phyloP scores from a whole-genome alignment of 1,284 basidiomycete genomes.

The Papiliotrema flavescens region DNA sequence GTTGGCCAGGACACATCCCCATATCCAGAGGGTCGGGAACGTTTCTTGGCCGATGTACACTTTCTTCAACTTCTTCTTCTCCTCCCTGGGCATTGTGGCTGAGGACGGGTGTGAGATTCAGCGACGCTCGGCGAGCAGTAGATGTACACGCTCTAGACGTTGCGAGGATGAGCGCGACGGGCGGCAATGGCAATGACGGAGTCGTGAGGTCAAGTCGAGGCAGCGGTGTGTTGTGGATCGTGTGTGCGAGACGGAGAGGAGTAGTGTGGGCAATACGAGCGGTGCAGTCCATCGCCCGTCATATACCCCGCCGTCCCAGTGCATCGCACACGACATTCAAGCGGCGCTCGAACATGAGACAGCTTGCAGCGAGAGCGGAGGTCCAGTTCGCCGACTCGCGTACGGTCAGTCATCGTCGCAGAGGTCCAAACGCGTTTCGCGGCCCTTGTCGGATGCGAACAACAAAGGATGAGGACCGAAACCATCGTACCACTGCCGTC shows the following conservation, averaged over 20 bases:
- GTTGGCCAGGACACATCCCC: slow-evolving; percentile 3
- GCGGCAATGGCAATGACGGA: too few relatives aligned
- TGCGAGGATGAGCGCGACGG: too few relatives aligned
- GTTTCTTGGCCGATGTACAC: not conserved
- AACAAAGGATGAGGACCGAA: too few relatives aligned
- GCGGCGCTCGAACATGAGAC: not conserved
- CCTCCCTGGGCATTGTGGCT: not conserved
- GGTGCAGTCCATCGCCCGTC: not conserved
- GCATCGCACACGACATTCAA: not conserved
- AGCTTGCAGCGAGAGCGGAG: not conserved
- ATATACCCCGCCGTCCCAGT: not conserved
- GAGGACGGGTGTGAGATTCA: not conserved
- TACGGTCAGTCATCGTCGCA: too few relatives aligned
- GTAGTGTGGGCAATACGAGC: not conserved
- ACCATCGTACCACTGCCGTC: too few relatives aligned
- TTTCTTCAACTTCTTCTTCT: not conserved
- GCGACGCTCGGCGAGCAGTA: too few relatives aligned
- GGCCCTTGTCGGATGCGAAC: too few relatives aligned
- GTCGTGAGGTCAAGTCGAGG: too few relatives aligned
- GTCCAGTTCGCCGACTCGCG: too few relatives aligned
- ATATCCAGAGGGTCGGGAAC: slow-evolving; percentile 6
- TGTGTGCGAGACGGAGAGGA: not conserved
- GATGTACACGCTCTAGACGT: too few relatives aligned
- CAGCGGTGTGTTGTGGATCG: too few relatives aligned
- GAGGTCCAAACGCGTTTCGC: too few relatives aligned